Evolutionary conservation across 805 yeast species (phyloP).

Genomic region (Saccharomycopsis synnaedendra): DNA sequence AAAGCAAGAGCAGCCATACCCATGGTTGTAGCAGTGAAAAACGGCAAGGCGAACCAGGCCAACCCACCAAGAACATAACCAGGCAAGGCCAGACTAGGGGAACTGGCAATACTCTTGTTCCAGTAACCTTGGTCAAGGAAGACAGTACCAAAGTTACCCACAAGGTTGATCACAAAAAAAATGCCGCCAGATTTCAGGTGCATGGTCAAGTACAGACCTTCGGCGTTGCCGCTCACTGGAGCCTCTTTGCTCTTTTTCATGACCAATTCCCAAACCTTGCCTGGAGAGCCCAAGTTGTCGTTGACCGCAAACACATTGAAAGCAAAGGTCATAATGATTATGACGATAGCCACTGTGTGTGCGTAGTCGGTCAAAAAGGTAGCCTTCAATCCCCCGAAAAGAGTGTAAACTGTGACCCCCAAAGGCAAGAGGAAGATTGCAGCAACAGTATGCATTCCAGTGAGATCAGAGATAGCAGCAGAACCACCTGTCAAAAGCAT

Average conservation of each 20-base stretch:
- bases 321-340: conserved; percentile 70
- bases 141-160: conserved; percentile 85
- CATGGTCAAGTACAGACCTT: conserved; percentile 85
- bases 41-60: conserved; percentile 88
- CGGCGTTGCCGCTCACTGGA: conserved; percentile 72
- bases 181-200: conserved; percentile 78
- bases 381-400: conserved; percentile 76
- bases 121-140: conserved; percentile 82
- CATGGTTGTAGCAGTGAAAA: conserved; percentile 71
- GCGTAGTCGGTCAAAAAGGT: conserved; percentile 71
- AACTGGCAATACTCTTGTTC: conserved; percentile 80
- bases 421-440: conserved; percentile 75
- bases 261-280: conserved; percentile 63
- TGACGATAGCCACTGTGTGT: conserved; percentile 72
- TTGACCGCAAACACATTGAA: conserved; percentile 70
- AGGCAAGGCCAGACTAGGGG: conserved; percentile 75
- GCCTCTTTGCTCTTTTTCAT: conserved; percentile 43
- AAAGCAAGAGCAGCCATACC: conserved; percentile 76
- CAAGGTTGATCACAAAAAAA: conserved; percentile 77
- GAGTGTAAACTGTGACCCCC: conserved; percentile 63
- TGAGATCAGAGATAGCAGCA: conserved; percentile 66
- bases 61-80: conserved; percentile 85
- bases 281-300: conserved; percentile 69
- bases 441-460: conserved; percentile 78
- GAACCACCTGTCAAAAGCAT: conserved; percentile 89